Conservation (phyloP, 2,329 filamentous ascomycete species). For the Colletotrichum sp. region DNA sequence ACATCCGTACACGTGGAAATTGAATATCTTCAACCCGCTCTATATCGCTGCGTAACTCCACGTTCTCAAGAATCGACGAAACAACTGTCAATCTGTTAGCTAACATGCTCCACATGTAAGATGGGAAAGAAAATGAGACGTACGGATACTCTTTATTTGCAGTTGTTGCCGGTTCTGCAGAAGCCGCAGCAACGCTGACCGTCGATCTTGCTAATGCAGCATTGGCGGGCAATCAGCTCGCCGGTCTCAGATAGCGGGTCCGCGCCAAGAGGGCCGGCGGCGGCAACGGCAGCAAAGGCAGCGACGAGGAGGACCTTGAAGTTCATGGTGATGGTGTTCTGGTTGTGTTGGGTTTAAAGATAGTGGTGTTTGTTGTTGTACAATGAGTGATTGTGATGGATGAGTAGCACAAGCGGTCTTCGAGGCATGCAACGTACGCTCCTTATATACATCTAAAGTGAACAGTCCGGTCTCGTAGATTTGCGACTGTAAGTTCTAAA, state of each 20-base stretch:
- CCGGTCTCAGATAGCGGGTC: background rate
- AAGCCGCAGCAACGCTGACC: background rate
- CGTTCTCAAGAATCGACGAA: background rate
- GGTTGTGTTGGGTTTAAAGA: background rate
- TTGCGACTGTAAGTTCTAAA: background rate
- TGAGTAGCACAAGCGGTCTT: background rate
- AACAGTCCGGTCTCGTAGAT: background rate
- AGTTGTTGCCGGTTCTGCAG: background rate
- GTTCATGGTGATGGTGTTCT: background rate
- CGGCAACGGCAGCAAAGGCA: background rate
- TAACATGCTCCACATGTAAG: background rate
- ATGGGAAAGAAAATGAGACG: fast-evolving
- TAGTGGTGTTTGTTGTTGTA: fast-evolving
- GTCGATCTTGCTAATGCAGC: background rate
- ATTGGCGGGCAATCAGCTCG: background rate
- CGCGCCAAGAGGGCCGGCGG: background rate
- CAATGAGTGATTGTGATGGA: background rate
- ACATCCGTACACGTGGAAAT: background rate
- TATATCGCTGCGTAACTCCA: background rate
- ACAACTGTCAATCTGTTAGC: background rate
- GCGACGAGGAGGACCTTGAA: background rate
- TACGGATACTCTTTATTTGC: background rate
- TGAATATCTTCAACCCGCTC: too few species aligned
- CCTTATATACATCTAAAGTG: background rate
- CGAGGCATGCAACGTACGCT: background rate